These are phyloP conservation scores for Rhodocollybia butyracea DNA, from an alignment of 768 basidiomycete species.

Conservation along the genomic window DNA sequence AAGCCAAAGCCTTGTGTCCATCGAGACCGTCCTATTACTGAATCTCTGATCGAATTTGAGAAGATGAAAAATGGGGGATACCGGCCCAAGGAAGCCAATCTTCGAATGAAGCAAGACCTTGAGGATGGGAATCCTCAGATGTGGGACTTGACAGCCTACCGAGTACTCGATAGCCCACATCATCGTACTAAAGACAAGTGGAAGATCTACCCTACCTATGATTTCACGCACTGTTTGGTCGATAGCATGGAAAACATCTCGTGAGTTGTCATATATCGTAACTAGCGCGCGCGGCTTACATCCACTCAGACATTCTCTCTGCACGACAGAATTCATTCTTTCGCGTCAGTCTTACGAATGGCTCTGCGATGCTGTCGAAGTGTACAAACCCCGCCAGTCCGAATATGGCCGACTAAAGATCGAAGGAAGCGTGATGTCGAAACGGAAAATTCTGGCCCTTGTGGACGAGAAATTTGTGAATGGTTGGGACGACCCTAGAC, in stretches of 20 bases:
- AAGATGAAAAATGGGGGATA: constrained; percentile 91
- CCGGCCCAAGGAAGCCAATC: constrained; percentile 84
- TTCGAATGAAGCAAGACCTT: constrained; percentile 97
- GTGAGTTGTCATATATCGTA: constrained; percentile 47
- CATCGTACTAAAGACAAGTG: constrained; percentile 92
- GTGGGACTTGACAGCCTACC: constrained; percentile 99
- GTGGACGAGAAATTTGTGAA: constrained; percentile 81
- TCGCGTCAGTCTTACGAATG: constrained; percentile 98
- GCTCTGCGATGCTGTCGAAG: constrained; percentile 96
- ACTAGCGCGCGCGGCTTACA: not conserved
- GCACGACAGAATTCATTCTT: constrained; percentile 92
- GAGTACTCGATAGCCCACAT: constrained; percentile 86
- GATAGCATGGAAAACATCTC: constrained; percentile 99
- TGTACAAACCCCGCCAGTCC: constrained; percentile 96
- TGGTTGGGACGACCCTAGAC: constrained; percentile 97
- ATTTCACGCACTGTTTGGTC: constrained; percentile 96
- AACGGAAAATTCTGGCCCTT: constrained; percentile 88
- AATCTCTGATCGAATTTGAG: constrained; percentile 86
- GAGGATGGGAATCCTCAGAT: constrained; percentile 94
- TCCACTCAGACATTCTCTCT: constrained; percentile 81
- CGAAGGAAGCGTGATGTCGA: constrained; percentile 94
- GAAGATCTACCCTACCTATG: constrained; percentile 98
- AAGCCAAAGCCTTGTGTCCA: constrained; percentile 85
- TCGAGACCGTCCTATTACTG: constrained; percentile 78
- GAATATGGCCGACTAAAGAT: constrained; percentile 93